These are phyloP conservation scores for Penicillium sumatraense DNA, from an alignment of 2,329 filamentous ascomycete species.

Conservation along the genomic window DNA sequence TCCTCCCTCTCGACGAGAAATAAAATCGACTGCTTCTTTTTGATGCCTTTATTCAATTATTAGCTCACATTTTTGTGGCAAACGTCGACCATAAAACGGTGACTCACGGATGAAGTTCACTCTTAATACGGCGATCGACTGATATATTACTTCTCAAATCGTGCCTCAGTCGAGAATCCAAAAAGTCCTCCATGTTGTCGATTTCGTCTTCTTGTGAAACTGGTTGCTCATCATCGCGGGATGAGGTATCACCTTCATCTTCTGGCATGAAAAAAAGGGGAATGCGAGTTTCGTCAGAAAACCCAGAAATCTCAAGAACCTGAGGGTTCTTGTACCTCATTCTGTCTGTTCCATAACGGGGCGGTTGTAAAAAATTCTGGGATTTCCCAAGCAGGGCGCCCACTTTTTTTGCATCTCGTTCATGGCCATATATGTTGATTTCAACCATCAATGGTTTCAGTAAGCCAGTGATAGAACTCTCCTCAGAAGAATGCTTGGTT, in stretches of 20 bases:
- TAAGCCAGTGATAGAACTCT: too few relatives aligned
- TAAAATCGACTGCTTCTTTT: constrained; percentile 2
- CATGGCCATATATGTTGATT: not conserved
- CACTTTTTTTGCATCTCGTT: not conserved
- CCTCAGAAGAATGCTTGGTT: not conserved
- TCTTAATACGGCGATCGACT: not conserved
- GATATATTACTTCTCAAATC: not conserved
- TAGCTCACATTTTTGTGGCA: not conserved
- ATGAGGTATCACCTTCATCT: not conserved
- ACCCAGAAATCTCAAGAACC: not conserved
- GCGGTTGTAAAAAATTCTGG: not conserved
- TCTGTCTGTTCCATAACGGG: not conserved
- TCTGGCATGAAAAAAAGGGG: not conserved
- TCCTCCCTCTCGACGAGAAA: not conserved
- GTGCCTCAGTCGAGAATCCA: not conserved
- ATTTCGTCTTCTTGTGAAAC: not conserved
- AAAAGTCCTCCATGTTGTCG: not conserved
- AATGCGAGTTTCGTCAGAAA: not conserved
- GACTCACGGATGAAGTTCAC: not conserved
- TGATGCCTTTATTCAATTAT: not conserved
- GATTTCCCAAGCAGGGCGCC: not conserved
- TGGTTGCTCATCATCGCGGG: not conserved
- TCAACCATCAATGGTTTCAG: not conserved
- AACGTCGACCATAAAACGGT: not conserved
- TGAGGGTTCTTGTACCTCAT: constrained; percentile 3